Evolutionary conservation across 768 basidiomycete genomes (phyloP), one percentile per base, ranked within the genome.

Genomic region (Krasilnikovozyma curviuscula): DNA sequence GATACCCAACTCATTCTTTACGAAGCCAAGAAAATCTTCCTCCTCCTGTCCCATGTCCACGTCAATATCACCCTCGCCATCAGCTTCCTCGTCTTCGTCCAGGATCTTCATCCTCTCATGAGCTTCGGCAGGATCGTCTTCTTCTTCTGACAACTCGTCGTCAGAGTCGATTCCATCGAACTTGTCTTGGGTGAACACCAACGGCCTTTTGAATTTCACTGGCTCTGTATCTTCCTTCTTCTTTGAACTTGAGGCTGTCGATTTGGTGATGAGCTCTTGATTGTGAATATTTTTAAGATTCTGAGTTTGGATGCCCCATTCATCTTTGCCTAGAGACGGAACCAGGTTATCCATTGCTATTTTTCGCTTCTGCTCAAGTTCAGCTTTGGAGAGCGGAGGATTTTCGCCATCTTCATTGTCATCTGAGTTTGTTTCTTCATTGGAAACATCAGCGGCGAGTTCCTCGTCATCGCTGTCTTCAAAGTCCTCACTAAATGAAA

Each of bases 81-180:
- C 84, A 47, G 84, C 62, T 14, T 52, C 58, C n/a, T 52, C 56
- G 16, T 54, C 81, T 34, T 82, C 85, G 4, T 71, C 74, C 46
- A 28, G 7, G 14, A 16, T 25, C 19, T 34, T 35, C 44, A 31
- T 46, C 44, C 14, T 35, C n/a, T 27, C 35, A 6, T 81, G 81
- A 3, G 62, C 66, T 42, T 73, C 19, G 50, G 50, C 54, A 50
- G 52, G 16, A 59, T 54, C 29, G 47, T 54, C 31, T 38, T 55
- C 51, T 10, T 49, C 54, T 32, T 46, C 78, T 1, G 75, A 78
- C n/a, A n/a, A n/a, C 56, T 85, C 83, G 54, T 88, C 84, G 56
- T 88, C 85, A 2, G 88, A 93, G 60, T 91, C 68, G 24, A 82
- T 84, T 2, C 93, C 93, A 40, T 98, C 93, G 59, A 79, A 97